Percentiles rank a stretch among this genome's conserved stretches.
Evolutionary conservation across 768 basidiomycete species (phyloP).

Genomic region (Coprinopsis marcescibilis): DNA sequence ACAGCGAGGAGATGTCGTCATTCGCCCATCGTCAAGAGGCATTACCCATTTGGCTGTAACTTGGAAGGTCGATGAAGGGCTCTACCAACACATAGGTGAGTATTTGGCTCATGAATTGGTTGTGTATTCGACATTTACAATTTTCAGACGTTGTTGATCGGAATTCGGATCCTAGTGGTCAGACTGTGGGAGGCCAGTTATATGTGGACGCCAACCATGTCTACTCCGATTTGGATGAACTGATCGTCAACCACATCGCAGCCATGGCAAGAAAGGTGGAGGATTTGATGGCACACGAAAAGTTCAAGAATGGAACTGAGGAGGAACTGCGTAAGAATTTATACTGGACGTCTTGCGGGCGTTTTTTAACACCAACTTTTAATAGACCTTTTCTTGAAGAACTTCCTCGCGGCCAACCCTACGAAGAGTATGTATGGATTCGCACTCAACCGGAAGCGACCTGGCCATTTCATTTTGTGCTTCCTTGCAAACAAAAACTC

Average conservation of each 20-base stretch:
- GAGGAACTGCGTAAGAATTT: constrained; percentile 79
- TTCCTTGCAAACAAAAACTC: constrained; percentile 92
- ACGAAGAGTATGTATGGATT: constrained; percentile 96
- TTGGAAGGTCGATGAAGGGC: constrained; percentile 95
- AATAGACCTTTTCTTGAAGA: constrained; percentile 80
- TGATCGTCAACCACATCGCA: constrained; percentile 95
- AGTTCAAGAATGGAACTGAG: constrained; percentile 84
- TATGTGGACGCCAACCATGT: constrained; percentile 72
- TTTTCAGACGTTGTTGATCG: constrained; percentile 73
- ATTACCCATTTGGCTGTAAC: constrained; percentile 91
- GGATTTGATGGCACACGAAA: constrained; percentile 92
- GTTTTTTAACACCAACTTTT: constrained; percentile 6
- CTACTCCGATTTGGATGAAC: constrained; percentile 92
- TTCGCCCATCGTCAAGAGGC: constrained; percentile 94
- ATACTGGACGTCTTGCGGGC: neutral
- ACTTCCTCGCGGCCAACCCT: constrained; percentile 89
- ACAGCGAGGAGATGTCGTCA: constrained; percentile 93
- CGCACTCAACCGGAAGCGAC: constrained; percentile 79
- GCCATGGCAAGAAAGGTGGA: constrained; percentile 91
- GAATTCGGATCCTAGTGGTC: constrained; percentile 69
- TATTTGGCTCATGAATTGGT: constrained; percentile 1
- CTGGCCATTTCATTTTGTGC: constrained; percentile 90
- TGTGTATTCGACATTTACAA: constrained; percentile 1
- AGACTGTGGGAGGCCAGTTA: constrained; percentile 56
- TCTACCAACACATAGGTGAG: constrained; percentile 95